Evolutionary conservation across 2,329 filamentous ascomycete species (phyloP), one percentile per base, ranked within the genome.

Genomic region (Fusarium subglutinans): DNA sequence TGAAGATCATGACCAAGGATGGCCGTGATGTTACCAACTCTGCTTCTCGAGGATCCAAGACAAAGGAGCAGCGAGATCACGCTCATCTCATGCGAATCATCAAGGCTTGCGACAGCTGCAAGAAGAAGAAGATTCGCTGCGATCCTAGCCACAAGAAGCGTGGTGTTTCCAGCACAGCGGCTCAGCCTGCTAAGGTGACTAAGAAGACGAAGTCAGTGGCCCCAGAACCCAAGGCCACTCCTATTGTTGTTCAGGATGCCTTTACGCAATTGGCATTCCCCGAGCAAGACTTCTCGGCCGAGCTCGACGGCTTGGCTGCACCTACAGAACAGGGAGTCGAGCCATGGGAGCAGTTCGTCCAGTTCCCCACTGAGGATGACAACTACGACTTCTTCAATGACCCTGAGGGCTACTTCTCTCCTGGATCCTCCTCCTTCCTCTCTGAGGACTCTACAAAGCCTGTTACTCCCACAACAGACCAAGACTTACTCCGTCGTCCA

Each of bases 1-100:
- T 92, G 89, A 90, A 90, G 79, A 92, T 92, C 72, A 86, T 92
- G 83, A 92, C 90, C 66, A 88, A 86, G 79, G 89, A 90, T 72
- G 90, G 90, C 54, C 82, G 83, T 47, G 90, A 92, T 78, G 87
- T 92, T 63, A 92, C 90, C 50, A 89, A 90, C 80, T 86, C 87
- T 63, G 88, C 89, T 20, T 90, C 89, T 22, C 86, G 90, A 44
- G 89, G 90, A 40, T 89, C 87, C 80, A 92, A 91, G 83, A 90
- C 90, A 59, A 90, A 90, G 84, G 90, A 91, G 83, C 90, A 92
- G 83, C 87, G 90, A 40, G 90, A 91, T 60, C 90, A 91, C 77
- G 90, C 90, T 11, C 90, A 91, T 74, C 82, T 91, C 53, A 92
- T 92, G 88, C 85, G 90, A 68, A 90, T 90, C 78, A 89, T 91